Evolutionary conservation across 495 filamentous ascomycete species (phyloP), one percentile per base, ranked within the genome.

Genomic region (Xylaria longipes): DNA sequence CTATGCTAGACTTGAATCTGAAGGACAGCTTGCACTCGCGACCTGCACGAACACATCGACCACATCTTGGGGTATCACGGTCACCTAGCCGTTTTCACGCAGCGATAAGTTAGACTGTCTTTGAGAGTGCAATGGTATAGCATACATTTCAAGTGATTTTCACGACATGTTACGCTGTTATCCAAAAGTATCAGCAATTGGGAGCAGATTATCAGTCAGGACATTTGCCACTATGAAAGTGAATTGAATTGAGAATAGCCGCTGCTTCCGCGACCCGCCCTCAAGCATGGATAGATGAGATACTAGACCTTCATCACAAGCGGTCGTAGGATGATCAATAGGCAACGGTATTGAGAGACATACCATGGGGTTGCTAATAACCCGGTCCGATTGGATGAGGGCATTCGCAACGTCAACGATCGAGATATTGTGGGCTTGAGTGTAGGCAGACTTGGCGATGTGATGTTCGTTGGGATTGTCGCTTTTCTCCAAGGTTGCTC

Each of bases 61-160:
- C 80, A 65, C 84, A 84, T 63, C 72, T 77, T 27, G 84, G 84
- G 54, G 78, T 80, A 14, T 77, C 76, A 70, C 84, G 80, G 61
- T 85, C 84, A 72, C 84, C 84, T 85, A 73, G 7, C 9, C 50
- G 37, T 52, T 48, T 20, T 14, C 62, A 43, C 41, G 46, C 17
- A 37, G 62, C 60, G 68, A 72, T 52, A 46, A 31, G 25, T 29
- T 39, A 20, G 17, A 58, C 31, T 22, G 52, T 3, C 25, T 31
- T 12, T 25, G 35, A 39, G 52, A 52, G 43, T 48, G 25, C 5
- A 45, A 22, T 27, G 35, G 37, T 22, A 29, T 27, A 17, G 41
- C 76, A 71, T 37, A 84, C 84, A 86, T 81, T 82, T 84, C 5
- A 85, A 75, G 68, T 85, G 84, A 71, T 82, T 79, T 70, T 83